Conservation (phyloP, 768 basidiomycete genomes). For the Rhizopogon roseolus region DNA sequence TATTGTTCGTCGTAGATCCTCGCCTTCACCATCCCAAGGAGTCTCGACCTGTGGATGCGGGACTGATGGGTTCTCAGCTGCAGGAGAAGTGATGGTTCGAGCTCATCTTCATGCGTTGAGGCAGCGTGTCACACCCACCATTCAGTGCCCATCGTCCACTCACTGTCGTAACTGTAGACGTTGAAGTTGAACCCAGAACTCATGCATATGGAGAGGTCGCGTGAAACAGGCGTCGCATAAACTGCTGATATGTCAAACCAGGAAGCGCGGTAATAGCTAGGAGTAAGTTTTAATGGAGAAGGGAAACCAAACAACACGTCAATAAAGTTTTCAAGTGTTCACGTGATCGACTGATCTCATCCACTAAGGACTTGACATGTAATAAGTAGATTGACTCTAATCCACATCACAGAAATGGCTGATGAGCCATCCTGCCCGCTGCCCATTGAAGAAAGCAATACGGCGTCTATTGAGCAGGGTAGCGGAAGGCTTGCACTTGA, state of each 20-base stretch:
- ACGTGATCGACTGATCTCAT: conserved; percentile 21
- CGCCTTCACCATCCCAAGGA: conserved; percentile 85
- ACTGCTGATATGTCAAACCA: conserved; percentile 88
- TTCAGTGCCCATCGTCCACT: conserved; percentile 93
- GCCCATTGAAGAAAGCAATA: conserved; percentile 21
- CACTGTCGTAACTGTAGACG: conserved; percentile 93
- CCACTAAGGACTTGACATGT: background rate
- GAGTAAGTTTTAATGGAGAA: background rate
- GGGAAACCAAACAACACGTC: conserved; percentile 47
- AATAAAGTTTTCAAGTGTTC: conserved; percentile 24
- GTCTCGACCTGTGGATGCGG: background rate
- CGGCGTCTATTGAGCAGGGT: conserved; percentile 13
- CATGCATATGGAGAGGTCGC: conserved; percentile 72
- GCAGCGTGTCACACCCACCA: conserved; percentile 79
- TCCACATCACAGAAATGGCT: conserved; percentile 21
- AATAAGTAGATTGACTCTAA: background rate
- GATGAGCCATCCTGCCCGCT: conserved; percentile 4
- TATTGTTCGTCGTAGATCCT: conserved; percentile 83
- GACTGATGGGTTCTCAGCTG: conserved; percentile 7
- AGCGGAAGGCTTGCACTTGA: conserved; percentile 29
- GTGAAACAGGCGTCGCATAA: conserved; percentile 84
- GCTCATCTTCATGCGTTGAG: conserved; percentile 4
- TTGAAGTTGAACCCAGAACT: conserved; percentile 90
- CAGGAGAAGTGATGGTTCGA: background rate
- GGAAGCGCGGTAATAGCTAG: conserved; percentile 83